phyloP scores from a whole-genome alignment of 495 filamentous ascomycete species.

The Xylaria telfairii region DNA sequence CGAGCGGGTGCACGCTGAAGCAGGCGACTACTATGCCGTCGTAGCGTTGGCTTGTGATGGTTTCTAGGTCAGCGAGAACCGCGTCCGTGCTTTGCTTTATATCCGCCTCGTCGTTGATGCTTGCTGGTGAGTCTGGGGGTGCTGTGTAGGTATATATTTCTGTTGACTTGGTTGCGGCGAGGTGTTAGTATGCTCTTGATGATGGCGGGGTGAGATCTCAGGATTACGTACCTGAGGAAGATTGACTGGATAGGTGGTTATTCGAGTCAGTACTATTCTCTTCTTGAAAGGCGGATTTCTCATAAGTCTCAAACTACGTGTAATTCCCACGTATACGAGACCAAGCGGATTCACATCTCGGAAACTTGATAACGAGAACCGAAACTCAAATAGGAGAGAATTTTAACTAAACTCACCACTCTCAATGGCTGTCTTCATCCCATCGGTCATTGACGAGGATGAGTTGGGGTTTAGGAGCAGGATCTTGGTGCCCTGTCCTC shows the following conservation, averaged over 20 bases:
- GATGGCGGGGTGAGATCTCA: too few relatives aligned
- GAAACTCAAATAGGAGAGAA: background rate
- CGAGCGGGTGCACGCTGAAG: conserved; percentile 86
- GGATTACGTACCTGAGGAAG: conserved; percentile 50
- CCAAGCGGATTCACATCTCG: background rate
- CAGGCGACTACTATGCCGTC: conserved; percentile 87
- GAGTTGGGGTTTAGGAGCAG: conserved; percentile 94
- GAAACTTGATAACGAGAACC: background rate
- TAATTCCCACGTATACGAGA: background rate
- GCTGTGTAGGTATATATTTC: conserved; percentile 59
- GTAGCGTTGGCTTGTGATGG: conserved; percentile 50
- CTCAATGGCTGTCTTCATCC: conserved; percentile 68
- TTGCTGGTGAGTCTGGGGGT: conserved; percentile 57
- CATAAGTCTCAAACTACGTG: background rate
- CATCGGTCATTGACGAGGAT: conserved; percentile 79
- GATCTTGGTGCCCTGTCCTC: conserved; percentile 55
- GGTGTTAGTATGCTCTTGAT: background rate
- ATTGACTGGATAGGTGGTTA: conserved; percentile 37
- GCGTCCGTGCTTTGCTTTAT: conserved; percentile 54
- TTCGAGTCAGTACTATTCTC: conserved; percentile 6
- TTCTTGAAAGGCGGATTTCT: background rate
- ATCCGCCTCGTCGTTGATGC: conserved; percentile 70
- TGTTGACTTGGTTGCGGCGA: conserved; percentile 38
- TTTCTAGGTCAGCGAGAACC: conserved; percentile 60
- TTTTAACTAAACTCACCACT: conserved; percentile 25